phyloP scores from a whole-genome alignment of 2,329 filamentous ascomycete species.

The Eutypa lata region DNA sequence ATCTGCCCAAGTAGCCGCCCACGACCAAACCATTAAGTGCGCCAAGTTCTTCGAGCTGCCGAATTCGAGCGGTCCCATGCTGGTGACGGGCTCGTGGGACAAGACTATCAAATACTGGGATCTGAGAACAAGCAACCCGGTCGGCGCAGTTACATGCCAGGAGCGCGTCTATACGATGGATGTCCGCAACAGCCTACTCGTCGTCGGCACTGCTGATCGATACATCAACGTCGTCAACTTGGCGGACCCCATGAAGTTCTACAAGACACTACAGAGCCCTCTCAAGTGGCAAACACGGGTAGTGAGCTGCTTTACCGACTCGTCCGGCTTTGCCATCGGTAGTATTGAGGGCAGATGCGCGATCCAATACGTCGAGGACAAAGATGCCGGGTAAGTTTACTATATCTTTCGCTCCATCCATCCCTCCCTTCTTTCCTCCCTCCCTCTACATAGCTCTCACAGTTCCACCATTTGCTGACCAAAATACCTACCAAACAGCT shows the following conservation, averaged over 20 bases:
- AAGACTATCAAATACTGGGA: conserved; percentile 92
- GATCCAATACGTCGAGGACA: conserved; percentile 97
- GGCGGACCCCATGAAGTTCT: conserved; percentile 82
- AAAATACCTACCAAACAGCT: conserved; percentile 51
- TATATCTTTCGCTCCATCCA: background rate
- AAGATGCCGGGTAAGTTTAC: conserved; percentile 70
- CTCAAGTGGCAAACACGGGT: conserved; percentile 98
- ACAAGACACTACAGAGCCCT: conserved; percentile 94
- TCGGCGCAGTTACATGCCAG: conserved; percentile 64
- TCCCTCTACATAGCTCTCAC: no score
- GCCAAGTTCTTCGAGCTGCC: conserved; percentile 74
- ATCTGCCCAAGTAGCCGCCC: conserved; percentile 72
- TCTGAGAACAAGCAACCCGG: conserved; percentile 62
- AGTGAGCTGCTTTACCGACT: conserved; percentile 91
- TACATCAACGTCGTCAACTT: conserved; percentile 96
- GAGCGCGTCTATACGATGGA: conserved; percentile 91
- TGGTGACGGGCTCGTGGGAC: conserved; percentile 91
- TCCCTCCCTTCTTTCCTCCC: background rate
- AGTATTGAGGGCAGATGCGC: conserved; percentile 96
- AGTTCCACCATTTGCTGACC: no score
- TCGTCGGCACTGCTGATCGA: conserved; percentile 88
- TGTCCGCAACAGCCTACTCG: conserved; percentile 80
- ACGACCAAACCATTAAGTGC: conserved; percentile 78
- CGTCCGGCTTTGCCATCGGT: conserved; percentile 87
- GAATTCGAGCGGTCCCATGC: conserved; percentile 65